phyloP scores from a whole-genome alignment of 1,284 basidiomycete species.

The Heterobasidion annosum region DNA sequence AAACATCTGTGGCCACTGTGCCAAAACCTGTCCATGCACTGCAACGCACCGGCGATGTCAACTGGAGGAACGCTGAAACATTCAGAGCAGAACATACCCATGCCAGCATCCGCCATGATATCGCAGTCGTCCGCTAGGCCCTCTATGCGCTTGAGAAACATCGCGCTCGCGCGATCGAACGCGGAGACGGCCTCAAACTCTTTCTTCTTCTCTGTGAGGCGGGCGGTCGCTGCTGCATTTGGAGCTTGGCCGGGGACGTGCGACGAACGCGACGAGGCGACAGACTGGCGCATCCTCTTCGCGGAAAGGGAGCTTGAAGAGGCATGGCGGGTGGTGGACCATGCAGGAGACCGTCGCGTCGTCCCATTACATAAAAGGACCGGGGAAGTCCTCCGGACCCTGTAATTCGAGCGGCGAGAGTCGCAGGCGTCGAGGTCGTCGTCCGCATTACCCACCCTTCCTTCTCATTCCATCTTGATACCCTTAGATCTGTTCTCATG shows the following conservation, averaged over 20 bases:
- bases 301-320: not conserved
- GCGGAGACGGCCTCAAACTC: constrained; percentile 70
- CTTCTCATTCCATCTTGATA: too few species aligned
- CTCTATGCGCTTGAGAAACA: constrained; percentile 60
- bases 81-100: constrained; percentile 32
- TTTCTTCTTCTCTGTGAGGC: constrained; percentile 69
- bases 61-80: not conserved
- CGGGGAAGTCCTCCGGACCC: too few species aligned
- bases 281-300: constrained; percentile 45
- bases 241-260: constrained; percentile 31
- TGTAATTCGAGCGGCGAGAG: too few species aligned
- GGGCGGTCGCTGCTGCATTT: constrained; percentile 39
- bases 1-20: constrained; percentile 79
- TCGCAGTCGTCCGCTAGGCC: constrained; percentile 63
- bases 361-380: too few species aligned
- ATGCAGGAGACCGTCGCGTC: too few species aligned
- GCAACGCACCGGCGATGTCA: not conserved
- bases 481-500: not conserved
- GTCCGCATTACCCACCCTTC: too few species aligned
- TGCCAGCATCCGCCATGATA: constrained; percentile 65
- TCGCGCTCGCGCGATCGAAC: constrained; percentile 50
- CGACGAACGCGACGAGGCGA: constrained; percentile 40
- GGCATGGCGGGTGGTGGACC: too few species aligned
- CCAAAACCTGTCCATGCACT: constrained; percentile 71
- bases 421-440: too few species aligned